Evolutionary conservation across 2,329 filamentous ascomycete genomes (phyloP).

Genomic region (Cladosporium sp.): DNA sequence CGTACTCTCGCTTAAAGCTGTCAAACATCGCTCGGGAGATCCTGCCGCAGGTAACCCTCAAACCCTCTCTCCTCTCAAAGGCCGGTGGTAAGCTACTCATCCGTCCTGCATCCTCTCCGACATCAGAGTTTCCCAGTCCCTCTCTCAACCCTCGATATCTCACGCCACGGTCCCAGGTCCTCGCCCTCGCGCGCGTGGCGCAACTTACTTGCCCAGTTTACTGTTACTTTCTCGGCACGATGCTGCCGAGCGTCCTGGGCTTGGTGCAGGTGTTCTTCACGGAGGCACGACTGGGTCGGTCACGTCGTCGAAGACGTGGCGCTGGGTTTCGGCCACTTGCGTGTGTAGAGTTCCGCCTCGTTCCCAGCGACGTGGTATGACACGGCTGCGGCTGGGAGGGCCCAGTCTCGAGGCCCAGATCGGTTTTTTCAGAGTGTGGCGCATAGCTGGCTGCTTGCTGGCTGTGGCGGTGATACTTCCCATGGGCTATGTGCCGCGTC

Average conservation of each 20-base stretch:
- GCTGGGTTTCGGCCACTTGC: not conserved
- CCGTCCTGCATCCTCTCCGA: not conserved
- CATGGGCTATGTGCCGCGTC: not conserved
- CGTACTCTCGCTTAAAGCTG: not conserved
- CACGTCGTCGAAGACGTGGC: conserved; percentile 1
- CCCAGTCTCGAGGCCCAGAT: not conserved
- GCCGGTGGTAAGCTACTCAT: not conserved
- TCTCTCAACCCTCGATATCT: not conserved
- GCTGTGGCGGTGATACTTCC: not conserved
- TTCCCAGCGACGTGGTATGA: not conserved
- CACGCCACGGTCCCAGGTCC: not conserved
- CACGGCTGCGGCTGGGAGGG: not conserved
- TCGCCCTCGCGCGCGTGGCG: not conserved
- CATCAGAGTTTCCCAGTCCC: not conserved
- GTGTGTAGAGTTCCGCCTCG: not conserved
- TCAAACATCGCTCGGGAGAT: not conserved
- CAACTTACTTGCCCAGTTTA: not conserved
- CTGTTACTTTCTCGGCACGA: not conserved
- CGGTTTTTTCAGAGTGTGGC: not conserved
- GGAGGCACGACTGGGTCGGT: not conserved
- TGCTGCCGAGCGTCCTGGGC: not conserved
- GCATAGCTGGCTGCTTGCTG: not conserved
- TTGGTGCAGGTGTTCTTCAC: not conserved
- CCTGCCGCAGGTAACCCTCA: not conserved
- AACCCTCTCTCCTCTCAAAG: not conserved